phyloP scores from a whole-genome alignment of 495 filamentous ascomycete genomes.

The Cercophora scortea region DNA sequence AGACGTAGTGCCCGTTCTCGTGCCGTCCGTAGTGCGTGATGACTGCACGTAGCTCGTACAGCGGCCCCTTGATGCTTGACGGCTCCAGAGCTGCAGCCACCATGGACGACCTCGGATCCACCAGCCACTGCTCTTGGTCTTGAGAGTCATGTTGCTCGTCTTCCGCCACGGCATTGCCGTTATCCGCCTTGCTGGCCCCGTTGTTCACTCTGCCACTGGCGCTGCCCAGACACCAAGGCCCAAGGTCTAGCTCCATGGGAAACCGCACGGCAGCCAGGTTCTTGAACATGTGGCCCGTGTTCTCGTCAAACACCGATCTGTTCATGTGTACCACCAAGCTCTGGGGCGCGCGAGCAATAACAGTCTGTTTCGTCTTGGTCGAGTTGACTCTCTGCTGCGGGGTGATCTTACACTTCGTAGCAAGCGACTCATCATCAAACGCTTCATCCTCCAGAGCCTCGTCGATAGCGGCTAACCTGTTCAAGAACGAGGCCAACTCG shows the following conservation, averaged over 20 bases:
- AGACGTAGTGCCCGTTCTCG: conserved; percentile 93
- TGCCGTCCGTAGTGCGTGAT: conserved; percentile 85
- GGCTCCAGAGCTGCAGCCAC: conserved; percentile 41
- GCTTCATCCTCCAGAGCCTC: conserved; percentile 69
- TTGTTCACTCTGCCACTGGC: conserved; percentile 11
- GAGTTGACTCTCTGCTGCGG: conserved; percentile 58
- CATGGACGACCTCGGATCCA: conserved; percentile 61
- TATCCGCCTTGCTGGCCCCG: neutral
- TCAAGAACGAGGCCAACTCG: conserved; percentile 21
- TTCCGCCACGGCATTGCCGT: neutral
- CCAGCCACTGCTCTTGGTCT: conserved; percentile 56
- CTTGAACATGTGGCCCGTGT: conserved; percentile 68
- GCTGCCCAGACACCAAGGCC: conserved; percentile 68
- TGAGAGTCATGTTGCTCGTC: conserved; percentile 6
- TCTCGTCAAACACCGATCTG: conserved; percentile 81
- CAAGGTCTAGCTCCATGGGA: conserved; percentile 63
- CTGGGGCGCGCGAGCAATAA: conserved; percentile 71
- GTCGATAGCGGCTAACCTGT: conserved; percentile 53
- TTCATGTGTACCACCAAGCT: conserved; percentile 83
- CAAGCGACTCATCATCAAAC: conserved; percentile 68
- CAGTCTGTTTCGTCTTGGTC: conserved; percentile 83
- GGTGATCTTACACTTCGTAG: conserved; percentile 64
- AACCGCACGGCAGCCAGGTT: conserved; percentile 74
- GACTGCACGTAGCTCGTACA: conserved; percentile 76
- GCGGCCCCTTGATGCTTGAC: conserved; percentile 39